Percentiles rank a stretch among this genome's conserved stretches.
These are phyloP conservation scores for Dittrichia graveolens DNA, from an alignment of 129 eudicot genomes.

Conservation along the genomic window DNA sequence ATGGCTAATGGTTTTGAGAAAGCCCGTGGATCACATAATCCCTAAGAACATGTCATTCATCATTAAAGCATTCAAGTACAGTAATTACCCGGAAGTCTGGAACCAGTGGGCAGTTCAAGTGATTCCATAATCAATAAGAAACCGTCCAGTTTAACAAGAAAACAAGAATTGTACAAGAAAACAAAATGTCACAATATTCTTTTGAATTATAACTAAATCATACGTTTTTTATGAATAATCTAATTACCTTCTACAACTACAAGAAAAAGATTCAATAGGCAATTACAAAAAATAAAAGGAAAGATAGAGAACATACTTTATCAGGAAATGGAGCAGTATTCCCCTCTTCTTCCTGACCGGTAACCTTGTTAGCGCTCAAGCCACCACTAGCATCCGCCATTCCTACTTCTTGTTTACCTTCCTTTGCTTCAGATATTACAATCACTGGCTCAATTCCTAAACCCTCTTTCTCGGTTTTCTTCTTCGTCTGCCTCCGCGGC, in stretches of 20 bases:
- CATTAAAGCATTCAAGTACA: not conserved
- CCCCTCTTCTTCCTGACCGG: conserved; percentile 63
- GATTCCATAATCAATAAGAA: not conserved
- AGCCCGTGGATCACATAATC: not conserved
- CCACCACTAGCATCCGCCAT: conserved; percentile 83
- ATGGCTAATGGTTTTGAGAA: not conserved
- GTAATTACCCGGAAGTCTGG: conserved; percentile 6
- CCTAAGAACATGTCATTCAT: not conserved
- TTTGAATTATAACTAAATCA: not conserved
- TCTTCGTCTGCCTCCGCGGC: conserved; percentile 10
- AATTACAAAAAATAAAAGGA: not conserved
- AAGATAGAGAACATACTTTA: conserved; percentile 38
- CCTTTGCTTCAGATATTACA: conserved; percentile 21
- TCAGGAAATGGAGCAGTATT: conserved; percentile 73
- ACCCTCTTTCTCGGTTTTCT: conserved; percentile 15
- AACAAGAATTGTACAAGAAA: not conserved
- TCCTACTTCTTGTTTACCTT: conserved; percentile 4
- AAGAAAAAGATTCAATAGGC: not conserved
- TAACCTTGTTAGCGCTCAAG: conserved; percentile 60
- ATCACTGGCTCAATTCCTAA: conserved; percentile 14
- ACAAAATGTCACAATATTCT: not conserved
- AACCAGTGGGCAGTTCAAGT: not conserved
- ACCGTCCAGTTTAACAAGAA: not conserved
- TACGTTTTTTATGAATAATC: not conserved
- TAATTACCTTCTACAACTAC: not conserved